A percentile compares a stretch with the other conserved stretches of the same genome.
phyloP scores from a whole-genome alignment of 768 basidiomycete species.

The Artomyces pyxidatus region DNA sequence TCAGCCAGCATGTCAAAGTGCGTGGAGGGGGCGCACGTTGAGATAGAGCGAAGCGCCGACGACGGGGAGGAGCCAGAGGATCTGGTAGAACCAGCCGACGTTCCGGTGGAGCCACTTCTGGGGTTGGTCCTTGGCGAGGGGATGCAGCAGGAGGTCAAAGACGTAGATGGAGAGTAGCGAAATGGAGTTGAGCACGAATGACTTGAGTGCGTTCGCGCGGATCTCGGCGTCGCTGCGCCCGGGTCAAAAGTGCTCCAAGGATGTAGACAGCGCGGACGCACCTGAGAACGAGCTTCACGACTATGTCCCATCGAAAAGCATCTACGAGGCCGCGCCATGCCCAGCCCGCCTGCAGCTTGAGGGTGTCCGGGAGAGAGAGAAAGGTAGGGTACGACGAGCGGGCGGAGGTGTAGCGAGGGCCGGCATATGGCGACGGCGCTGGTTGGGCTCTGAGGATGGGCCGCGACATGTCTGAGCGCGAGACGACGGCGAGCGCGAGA shows the following conservation, averaged over 20 bases:
- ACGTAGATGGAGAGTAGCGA: constrained; percentile 66
- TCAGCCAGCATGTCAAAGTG: neutral
- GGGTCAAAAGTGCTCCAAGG: constrained; percentile 9
- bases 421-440: neutral
- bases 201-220: constrained; percentile 67
- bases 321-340: constrained; percentile 55
- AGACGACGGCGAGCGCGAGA: neutral
- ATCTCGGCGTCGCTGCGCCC: constrained; percentile 62
- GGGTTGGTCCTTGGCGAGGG: constrained; percentile 53
- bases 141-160: constrained; percentile 66
- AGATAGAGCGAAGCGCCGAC: constrained; percentile 71
- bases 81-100: constrained; percentile 67
- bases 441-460: neutral
- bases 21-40: constrained; percentile 46
- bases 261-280: constrained; percentile 22
- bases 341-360: constrained; percentile 52
- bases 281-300: constrained; percentile 51
- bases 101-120: constrained; percentile 65
- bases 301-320: constrained; percentile 65
- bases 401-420: constrained; percentile 18
- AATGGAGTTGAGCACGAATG: constrained; percentile 60
- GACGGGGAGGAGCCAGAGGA: constrained; percentile 74
- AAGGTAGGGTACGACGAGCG: constrained; percentile 61
- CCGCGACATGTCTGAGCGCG: neutral
- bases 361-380: constrained; percentile 53